Percentiles rank a stretch among this genome's conserved stretches.
Evolutionary conservation across 352 stramenopile species (phyloP).

Genomic region (Globisporangium apiculatum): DNA sequence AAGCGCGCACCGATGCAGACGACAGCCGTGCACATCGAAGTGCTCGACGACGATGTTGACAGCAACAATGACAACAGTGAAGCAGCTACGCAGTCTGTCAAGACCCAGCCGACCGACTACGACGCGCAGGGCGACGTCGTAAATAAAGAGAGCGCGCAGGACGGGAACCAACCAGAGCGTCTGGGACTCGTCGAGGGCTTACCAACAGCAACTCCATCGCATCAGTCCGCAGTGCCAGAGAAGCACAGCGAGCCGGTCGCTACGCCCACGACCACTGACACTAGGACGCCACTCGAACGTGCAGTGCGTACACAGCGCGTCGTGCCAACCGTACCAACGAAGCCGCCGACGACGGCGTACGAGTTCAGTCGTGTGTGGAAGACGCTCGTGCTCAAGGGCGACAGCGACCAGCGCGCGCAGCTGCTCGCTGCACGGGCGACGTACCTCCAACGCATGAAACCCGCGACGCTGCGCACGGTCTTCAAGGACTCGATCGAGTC

Average conservation of each 20-base stretch:
- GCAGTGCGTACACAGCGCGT: background rate
- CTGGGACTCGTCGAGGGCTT: too few species aligned
- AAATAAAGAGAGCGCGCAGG: background rate
- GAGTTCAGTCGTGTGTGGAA: conserved; percentile 81
- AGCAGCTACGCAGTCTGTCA: background rate
- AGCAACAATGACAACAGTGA: conserved; percentile 15
- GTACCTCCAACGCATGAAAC: conserved; percentile 44
- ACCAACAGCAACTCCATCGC: background rate
- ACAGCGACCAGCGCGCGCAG: conserved; percentile 17
- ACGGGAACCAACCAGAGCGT: too few species aligned
- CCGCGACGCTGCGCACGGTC: conserved; percentile 26
- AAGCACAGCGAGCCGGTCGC: background rate
- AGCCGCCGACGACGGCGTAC: conserved; percentile 60
- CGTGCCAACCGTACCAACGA: conserved; percentile 54
- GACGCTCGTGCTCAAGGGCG: conserved; percentile 39
- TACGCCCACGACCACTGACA: too few species aligned
- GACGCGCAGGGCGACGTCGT: background rate
- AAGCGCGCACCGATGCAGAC: conserved; percentile 53
- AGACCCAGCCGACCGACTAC: conserved; percentile 1
- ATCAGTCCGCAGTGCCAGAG: background rate
- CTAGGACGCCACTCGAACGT: background rate
- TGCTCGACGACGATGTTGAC: conserved; percentile 14
- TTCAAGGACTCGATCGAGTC: conserved; percentile 78
- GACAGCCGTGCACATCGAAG: conserved; percentile 31
- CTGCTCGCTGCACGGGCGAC: conserved; percentile 31